Base-by-base conservation (phyloP, 2,329 filamentous ascomycete species). In the Lecanicillium sp. region DNA sequence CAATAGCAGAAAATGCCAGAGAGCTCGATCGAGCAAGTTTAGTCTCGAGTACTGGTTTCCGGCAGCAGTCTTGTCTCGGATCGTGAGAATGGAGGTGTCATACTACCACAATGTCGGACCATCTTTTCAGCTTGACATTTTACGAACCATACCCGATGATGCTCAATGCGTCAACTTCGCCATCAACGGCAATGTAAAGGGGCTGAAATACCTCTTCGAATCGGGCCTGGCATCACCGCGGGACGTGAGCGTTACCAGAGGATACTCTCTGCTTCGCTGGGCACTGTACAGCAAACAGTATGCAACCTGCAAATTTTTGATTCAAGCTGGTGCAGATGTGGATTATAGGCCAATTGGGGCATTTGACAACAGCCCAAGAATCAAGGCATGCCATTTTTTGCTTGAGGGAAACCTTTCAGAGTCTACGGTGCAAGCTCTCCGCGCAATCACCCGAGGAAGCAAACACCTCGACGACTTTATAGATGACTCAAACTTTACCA, bases 1-100 rank as follows among this genome's bases (percentile, higher is more conserved):
- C 33, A 45, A 51, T 37, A 31, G 29, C 16, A 18, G 42, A 12
- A 35, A 33, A 5, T 57, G 55, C 31, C 40, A 41, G 31, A 48
- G 48, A 25, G 43, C 44, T 20, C 50, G 45, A 16, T 41, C 42
- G 8, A 44, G 44, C 20, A 43, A 49, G 5, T 36, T 57, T 13
- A 53, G 39, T 35, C 19, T 54, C 9, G 55, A 59, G 40, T 57
- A 57, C 32, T 58, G 56, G 55, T 56, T 59, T 40, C 55, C 56
- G 2, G 38, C 50, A 14, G 44, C 48, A 12, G 51, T 53, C 33
- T 56, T 47, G 46, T 56, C 56, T 29, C 50, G 41, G 13, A 56
- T 56, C 35, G 25, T 57, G 15, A 44, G 45, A 16, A 38, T 57
- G 36, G 48, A 56, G 32, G 12, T 53, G 13, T 45, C 43, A 2